These are phyloP conservation scores for Zelonia costaricensis DNA, from an alignment of 208 protist genomes.

Conservation along the genomic window DNA sequence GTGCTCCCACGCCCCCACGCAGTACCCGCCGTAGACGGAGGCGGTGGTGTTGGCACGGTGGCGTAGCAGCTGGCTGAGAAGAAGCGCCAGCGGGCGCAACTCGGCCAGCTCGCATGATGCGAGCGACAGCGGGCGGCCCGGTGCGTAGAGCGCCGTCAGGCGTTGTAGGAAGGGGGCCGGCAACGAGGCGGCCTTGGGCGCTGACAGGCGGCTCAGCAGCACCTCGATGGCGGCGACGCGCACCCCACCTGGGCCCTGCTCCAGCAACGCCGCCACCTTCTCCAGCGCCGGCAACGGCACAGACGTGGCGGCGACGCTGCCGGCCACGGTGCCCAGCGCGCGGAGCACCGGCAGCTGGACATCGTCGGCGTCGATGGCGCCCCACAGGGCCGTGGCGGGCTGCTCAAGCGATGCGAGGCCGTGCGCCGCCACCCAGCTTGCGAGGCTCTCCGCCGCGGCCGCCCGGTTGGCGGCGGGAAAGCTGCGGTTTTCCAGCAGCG, in stretches of 20 bases:
- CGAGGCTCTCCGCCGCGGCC: slow-evolving; percentile 24
- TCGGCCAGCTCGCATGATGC: slow-evolving; percentile 24
- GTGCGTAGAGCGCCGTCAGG: slow-evolving; percentile 16
- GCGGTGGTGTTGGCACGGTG: neutral
- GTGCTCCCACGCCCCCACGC: slow-evolving; percentile 16
- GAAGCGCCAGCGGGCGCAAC: slow-evolving; percentile 10
- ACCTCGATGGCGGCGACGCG: slow-evolving; percentile 20
- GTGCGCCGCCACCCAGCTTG: slow-evolving; percentile 21
- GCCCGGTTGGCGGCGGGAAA: slow-evolving; percentile 15
- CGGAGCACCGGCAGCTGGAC: slow-evolving; percentile 16
- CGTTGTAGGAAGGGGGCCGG: slow-evolving; percentile 6
- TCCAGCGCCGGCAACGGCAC: slow-evolving; percentile 27
- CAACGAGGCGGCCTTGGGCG: neutral
- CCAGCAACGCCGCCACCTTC: slow-evolving; percentile 20
- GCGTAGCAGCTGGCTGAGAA: slow-evolving; percentile 15
- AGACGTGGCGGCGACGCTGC: slow-evolving; percentile 14
- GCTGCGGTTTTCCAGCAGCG: slow-evolving; percentile 7
- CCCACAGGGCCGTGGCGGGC: slow-evolving; percentile 8
- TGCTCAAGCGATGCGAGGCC: slow-evolving; percentile 6
- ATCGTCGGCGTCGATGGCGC: slow-evolving; percentile 9
- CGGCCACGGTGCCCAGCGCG: slow-evolving; percentile 14
- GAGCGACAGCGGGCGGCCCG: slow-evolving; percentile 21
- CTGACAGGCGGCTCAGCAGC: slow-evolving; percentile 16
- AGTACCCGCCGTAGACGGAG: slow-evolving; percentile 9
- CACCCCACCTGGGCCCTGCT: slow-evolving; percentile 13